Evolutionary conservation across 257 asterid species (phyloP).

Genomic region (Solanum paucissectum): DNA sequence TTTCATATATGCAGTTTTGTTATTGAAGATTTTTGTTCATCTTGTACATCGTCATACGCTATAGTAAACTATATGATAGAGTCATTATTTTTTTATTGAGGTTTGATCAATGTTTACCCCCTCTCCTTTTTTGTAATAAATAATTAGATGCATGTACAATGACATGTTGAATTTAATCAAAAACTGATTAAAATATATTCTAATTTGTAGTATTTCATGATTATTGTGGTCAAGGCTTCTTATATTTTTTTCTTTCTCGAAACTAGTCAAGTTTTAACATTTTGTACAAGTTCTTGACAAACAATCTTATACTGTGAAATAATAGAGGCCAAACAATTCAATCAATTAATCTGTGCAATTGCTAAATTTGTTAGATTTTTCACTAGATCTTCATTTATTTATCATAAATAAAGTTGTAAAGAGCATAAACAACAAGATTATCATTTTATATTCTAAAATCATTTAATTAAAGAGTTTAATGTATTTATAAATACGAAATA

Average conservation of each 20-base stretch:
- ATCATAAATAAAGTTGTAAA: not conserved
- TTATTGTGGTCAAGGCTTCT: not conserved
- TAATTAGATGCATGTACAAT: no score
- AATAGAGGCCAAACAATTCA: no score
- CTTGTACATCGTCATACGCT: not conserved
- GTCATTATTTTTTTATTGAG: no score
- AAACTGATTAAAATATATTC: not conserved
- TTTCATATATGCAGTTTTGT: not conserved
- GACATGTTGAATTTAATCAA: no score
- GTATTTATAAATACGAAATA: not conserved
- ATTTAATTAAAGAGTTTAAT: not conserved
- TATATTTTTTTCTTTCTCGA: no score
- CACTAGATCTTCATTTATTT: no score
- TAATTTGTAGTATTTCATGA: not conserved
- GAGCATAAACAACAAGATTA: not conserved
- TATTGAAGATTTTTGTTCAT: not conserved
- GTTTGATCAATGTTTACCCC: no score
- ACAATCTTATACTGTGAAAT: no score
- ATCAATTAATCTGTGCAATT: not conserved
- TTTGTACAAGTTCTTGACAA: no score
- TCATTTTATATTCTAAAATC: not conserved
- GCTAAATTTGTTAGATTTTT: not conserved
- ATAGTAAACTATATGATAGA: not conserved
- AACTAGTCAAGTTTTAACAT: no score
- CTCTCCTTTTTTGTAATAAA: no score